Evolutionary conservation across 768 basidiomycete genomes (phyloP).

Genomic region (Pulveroboletus sp.): DNA sequence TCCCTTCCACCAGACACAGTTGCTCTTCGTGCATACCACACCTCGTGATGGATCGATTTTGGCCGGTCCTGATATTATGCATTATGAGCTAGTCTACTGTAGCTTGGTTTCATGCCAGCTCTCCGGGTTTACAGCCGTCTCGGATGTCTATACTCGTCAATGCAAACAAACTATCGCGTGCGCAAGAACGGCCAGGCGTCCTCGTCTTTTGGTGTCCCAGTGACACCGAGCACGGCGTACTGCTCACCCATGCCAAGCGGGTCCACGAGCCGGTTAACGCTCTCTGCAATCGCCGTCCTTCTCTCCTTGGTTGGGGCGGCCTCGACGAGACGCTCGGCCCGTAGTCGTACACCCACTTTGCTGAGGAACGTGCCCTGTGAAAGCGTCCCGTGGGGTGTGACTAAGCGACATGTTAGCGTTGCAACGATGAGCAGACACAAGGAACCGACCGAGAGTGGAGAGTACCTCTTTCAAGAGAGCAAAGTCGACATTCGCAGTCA

Average conservation of each 20-base stretch:
- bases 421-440: not conserved
- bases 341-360: slow-evolving; percentile 68
- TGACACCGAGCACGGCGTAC: slow-evolving; percentile 74
- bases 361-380: slow-evolving; percentile 72
- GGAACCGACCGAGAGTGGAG: slow-evolving; percentile 50
- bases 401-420: slow-evolving; percentile 22
- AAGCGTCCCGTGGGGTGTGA: slow-evolving; percentile 59
- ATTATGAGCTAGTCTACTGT: too few species aligned
- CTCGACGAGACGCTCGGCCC: slow-evolving; percentile 59
- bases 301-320: slow-evolving; percentile 47
- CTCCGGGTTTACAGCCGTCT: not conserved
- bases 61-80: too few species aligned
- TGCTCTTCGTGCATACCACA: too few species aligned
- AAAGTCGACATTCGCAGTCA: slow-evolving; percentile 98
- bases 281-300: slow-evolving; percentile 48
- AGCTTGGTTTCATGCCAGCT: not conserved
- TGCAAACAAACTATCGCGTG: not conserved
- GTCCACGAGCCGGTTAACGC: slow-evolving; percentile 72
- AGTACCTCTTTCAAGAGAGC: slow-evolving; percentile 79
- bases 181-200: slow-evolving; percentile 32
- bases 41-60: too few species aligned
- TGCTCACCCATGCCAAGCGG: slow-evolving; percentile 79
- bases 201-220: slow-evolving; percentile 7
- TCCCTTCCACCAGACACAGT: too few species aligned
- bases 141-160: not conserved